phyloP scores from a whole-genome alignment of 805 yeast genomes.

The Myxozyma mucilagina region DNA sequence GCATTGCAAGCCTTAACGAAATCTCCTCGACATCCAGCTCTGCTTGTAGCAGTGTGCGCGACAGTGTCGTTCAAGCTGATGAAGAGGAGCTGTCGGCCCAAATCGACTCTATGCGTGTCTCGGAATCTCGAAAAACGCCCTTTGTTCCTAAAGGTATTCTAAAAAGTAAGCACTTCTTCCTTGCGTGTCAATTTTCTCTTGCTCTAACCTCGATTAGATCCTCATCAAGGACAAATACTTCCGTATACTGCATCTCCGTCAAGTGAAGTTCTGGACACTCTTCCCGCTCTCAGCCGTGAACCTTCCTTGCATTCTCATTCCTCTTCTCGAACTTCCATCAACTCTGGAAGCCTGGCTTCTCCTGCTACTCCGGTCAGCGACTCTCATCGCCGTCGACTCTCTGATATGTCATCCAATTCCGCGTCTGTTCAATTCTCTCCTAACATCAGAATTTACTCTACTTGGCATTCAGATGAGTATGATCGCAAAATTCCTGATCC shows the following conservation, averaged over 20 bases:
- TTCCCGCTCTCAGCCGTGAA: slow-evolving; percentile 19
- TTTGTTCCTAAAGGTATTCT: slow-evolving; percentile 18
- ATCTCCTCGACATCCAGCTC: slow-evolving; percentile 1
- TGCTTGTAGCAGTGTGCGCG: neutral
- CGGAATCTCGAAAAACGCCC: slow-evolving; percentile 7
- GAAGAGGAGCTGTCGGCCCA: slow-evolving; percentile 6
- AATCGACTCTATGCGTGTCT: neutral
- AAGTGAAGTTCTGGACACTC: neutral
- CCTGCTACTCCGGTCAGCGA: slow-evolving; percentile 1
- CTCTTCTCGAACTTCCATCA: slow-evolving; percentile 16
- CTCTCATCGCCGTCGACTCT: slow-evolving; percentile 1
- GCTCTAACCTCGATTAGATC: neutral
- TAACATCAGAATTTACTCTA: slow-evolving; percentile 78
- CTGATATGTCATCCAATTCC: slow-evolving; percentile 6
- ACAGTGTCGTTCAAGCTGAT: neutral
- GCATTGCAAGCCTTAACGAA: slow-evolving; percentile 5
- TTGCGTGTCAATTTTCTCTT: neutral
- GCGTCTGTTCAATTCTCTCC: slow-evolving; percentile 66
- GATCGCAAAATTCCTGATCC: slow-evolving; percentile 53
- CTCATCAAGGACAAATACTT: slow-evolving; percentile 2
- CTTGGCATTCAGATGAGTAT: slow-evolving; percentile 78
- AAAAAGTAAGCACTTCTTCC: slow-evolving; percentile 14
- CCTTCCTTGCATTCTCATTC: slow-evolving; percentile 14
- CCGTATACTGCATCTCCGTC: neutral
- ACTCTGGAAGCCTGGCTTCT: neutral